Base-by-base conservation (phyloP, 2,329 filamentous ascomycete species). In the Blastomyces gilchristii region DNA sequence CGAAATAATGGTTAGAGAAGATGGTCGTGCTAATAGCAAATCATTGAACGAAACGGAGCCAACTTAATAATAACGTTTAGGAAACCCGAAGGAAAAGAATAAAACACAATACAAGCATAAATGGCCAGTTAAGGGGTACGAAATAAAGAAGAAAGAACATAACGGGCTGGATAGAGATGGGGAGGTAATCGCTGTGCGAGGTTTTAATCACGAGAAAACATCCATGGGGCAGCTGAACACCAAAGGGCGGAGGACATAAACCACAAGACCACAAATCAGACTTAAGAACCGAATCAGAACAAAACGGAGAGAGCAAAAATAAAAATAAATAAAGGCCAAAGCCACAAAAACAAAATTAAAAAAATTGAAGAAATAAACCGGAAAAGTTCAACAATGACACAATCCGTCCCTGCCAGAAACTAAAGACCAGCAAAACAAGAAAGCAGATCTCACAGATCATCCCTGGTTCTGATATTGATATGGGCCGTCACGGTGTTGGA, bases 381-480 rank as follows among this genome's bases (percentile, higher is more conserved):
- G 28, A 61, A 54, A 54, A 11, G 11, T 52, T 50, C 22, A 37
- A 39, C 16, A 5, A 39, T 37, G 16, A 50, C 16, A 18, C 14
- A 14, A 11, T 1, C 1, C 14, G 16, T n/a, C 18, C 25, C 16
- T 18, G 25, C 12, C n/a, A 52, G n/a, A 45, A 60, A 12, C 1
- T 41, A 41, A 28, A 8, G 25, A 14, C 22, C 22, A n/a, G n/a
- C 12, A 57, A 57, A 31, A 12, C 14, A 25, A 14, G 25, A 22
- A 7, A 49, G 31, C 50, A 53, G 5, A 39, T 6, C n/a, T 41
- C 12, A 16, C n/a, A 37, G 16, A 28, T 58, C 16, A 25, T 60
- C 57, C 54, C 25, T 53, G 49, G 50, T 54, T 60, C 31, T 52
- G 53, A 60, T 61, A 63, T 28, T 60, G 62, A 63, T 61, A 50